These are phyloP conservation scores for Ustilago tritici DNA, from an alignment of 1,284 basidiomycete genomes.

Conservation along the genomic window DNA sequence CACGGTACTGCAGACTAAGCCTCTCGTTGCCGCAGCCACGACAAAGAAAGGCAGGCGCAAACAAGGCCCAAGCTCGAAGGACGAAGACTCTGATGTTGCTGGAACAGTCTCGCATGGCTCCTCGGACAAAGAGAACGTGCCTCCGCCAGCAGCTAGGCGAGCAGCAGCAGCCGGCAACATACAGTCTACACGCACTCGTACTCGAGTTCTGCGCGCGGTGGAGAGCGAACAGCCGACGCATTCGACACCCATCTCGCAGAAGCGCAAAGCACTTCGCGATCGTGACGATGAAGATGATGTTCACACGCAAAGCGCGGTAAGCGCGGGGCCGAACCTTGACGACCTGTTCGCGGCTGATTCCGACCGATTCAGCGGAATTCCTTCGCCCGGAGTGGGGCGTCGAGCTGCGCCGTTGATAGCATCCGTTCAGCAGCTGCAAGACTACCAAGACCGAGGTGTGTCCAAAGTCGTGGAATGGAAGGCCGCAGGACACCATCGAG, in stretches of 20 bases:
- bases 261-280: neutral
- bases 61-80: neutral
- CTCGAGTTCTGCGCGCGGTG: constrained; percentile 15
- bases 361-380: constrained; percentile 11
- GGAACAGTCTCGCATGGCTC: constrained; percentile 21
- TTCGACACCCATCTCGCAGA: constrained; percentile 26
- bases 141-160: constrained; percentile 15
- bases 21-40: neutral
- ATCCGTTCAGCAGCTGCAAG: constrained; percentile 21
- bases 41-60: constrained; percentile 1
- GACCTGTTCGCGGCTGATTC: constrained; percentile 21
- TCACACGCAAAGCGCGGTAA: neutral
- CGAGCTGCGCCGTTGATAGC: constrained; percentile 17
- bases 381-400: constrained; percentile 36
- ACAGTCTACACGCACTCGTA: constrained; percentile 5
- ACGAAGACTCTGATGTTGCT: neutral
- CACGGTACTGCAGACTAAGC: neutral
- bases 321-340: constrained; percentile 10
- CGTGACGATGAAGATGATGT: neutral
- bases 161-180: neutral
- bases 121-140: constrained; percentile 48
- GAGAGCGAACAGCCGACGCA: constrained; percentile 23
- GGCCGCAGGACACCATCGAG: constrained; percentile 28
- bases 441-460: constrained; percentile 36
- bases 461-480: constrained; percentile 49